Evolutionary conservation across 495 filamentous ascomycete species (phyloP).

Genomic region (Neurospora sp.): DNA sequence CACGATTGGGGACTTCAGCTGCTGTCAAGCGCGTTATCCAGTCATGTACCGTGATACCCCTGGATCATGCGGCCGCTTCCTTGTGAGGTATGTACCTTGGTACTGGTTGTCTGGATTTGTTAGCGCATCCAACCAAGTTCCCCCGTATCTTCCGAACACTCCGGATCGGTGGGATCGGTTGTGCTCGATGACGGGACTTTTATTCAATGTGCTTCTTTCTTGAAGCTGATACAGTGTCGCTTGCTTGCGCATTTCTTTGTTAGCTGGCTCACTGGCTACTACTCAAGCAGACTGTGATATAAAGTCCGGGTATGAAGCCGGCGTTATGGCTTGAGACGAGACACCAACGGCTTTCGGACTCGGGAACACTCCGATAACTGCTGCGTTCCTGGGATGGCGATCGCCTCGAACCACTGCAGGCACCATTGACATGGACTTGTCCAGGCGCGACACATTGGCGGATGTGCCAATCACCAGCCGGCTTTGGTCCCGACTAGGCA

Average conservation of each 20-base stretch:
- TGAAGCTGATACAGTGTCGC: neutral
- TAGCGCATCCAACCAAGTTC: neutral
- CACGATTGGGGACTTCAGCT: neutral
- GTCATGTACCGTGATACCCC: neutral
- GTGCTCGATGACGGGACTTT: neutral
- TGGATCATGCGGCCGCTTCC: neutral
- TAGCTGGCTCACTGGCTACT: neutral
- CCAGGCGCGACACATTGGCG: neutral
- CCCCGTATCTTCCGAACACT: neutral
- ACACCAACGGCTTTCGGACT: neutral
- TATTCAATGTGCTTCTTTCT: neutral
- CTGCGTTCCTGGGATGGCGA: neutral
- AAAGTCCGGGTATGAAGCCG: neutral
- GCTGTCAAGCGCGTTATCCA: neutral
- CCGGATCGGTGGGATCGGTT: neutral
- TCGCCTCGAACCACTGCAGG: neutral
- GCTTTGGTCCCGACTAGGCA: neutral
- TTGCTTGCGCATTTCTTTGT: neutral
- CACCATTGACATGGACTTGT: neutral
- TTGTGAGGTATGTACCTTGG: neutral
- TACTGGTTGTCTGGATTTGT: neutral
- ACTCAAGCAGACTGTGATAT: neutral
- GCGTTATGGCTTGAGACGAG: neutral
- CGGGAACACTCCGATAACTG: neutral
- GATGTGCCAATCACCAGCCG: neutral